These are phyloP conservation scores for Schrenkiella parvula DNA, from an alignment of 345 rosid species.

Conservation along the genomic window DNA sequence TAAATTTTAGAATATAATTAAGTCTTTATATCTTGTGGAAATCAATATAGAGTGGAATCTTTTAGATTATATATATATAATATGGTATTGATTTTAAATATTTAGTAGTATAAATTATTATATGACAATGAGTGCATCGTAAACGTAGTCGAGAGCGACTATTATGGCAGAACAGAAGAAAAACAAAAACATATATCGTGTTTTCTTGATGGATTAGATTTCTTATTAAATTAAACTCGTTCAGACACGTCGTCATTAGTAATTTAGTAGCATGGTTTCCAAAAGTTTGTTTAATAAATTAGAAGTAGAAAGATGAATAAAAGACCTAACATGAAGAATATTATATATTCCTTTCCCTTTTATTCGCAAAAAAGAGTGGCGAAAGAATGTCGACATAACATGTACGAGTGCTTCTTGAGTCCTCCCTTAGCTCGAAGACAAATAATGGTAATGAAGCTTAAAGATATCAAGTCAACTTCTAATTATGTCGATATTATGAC, in stretches of 20 bases:
- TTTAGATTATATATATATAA: not conserved
- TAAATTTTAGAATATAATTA: not conserved
- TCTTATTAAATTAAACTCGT: not conserved
- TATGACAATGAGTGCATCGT: not conserved
- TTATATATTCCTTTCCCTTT: not conserved
- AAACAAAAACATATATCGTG: not conserved
- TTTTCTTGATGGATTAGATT: not conserved
- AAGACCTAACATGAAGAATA: conserved; percentile 13
- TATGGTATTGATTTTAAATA: not conserved
- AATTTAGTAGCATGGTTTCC: not conserved
- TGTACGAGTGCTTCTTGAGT: conserved; percentile 25
- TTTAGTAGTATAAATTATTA: not conserved
- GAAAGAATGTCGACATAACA: conserved; percentile 37
- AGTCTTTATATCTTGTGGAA: not conserved
- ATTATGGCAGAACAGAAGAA: not conserved
- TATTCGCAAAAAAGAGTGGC: conserved; percentile 10
- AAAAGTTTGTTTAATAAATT: not conserved
- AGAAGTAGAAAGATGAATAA: not conserved
- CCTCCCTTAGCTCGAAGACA: conserved; percentile 17
- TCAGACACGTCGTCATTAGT: conserved; percentile 22
- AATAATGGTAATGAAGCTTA: conserved; percentile 18
- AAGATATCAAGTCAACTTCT: conserved; percentile 18
- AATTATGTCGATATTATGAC: conserved; percentile 27
- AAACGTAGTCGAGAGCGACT: conserved; percentile 30
- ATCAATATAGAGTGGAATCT: not conserved